These are phyloP conservation scores for Solanum appendiculatum DNA, from an alignment of 257 asterid genomes.

Conservation along the genomic window DNA sequence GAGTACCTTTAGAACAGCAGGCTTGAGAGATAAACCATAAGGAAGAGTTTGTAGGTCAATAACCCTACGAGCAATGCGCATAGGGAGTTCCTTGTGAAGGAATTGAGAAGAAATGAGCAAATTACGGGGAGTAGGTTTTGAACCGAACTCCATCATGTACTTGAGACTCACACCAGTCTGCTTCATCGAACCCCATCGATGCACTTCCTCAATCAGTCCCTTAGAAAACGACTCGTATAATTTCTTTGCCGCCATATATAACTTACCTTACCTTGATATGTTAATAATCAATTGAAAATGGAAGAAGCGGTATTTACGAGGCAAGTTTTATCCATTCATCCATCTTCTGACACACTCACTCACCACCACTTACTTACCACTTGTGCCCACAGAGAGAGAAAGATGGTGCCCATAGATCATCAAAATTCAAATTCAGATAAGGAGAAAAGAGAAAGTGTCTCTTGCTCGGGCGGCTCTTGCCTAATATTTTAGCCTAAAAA, in stretches of 20 bases:
- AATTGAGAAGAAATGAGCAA: slow-evolving; percentile 78
- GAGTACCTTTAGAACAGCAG: slow-evolving; percentile 67
- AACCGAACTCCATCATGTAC: slow-evolving; percentile 92
- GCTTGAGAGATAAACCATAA: slow-evolving; percentile 61
- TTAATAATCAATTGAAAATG: neutral
- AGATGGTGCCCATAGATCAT: neutral
- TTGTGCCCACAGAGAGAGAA: neutral
- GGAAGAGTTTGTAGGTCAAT: slow-evolving; percentile 81
- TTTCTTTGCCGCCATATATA: slow-evolving; percentile 67
- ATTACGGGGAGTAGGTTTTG: slow-evolving; percentile 50
- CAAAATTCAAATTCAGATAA: neutral
- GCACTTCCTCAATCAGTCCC: slow-evolving; percentile 53
- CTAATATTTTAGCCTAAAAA: neutral
- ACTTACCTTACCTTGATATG: no score
- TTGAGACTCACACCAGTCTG: slow-evolving; percentile 85
- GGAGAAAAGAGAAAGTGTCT: neutral
- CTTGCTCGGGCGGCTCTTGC: neutral
- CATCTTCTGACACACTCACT: neutral
- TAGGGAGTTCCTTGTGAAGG: slow-evolving; percentile 78
- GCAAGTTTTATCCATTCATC: neutral
- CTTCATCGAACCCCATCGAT: slow-evolving; percentile 66
- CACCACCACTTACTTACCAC: neutral
- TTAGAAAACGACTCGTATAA: slow-evolving; percentile 37
- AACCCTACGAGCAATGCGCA: slow-evolving; percentile 82
- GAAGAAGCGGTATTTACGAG: neutral